phyloP scores from a whole-genome alignment of 129 eudicot species.

The Helianthus annuus region HanXRQr2.0-SUNRISE NC_035446.2:150229335-150229834 shows the following conservation, averaged over 20 bases:
- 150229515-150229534: constrained; percentile 67
- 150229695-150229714: constrained; percentile 79
- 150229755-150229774: constrained; percentile 87
- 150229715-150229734: constrained; percentile 94
- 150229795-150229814: not conserved
- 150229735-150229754: constrained; percentile 79
- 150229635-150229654: not conserved
- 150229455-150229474: constrained; percentile 72
- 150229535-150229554: not conserved
- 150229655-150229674: constrained; percentile 11
- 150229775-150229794: not conserved
- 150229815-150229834: not conserved
- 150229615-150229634: not conserved
- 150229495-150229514: constrained; percentile 74
- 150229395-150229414: constrained; percentile 88
- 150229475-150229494: constrained; percentile 48
- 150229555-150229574: not conserved
- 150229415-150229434: constrained; percentile 62
- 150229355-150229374: not conserved
- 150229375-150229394: constrained; percentile 11
- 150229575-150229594: constrained; percentile 9
- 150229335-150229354: constrained; percentile 11
- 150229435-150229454: constrained; percentile 85
- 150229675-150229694: constrained; percentile 68
- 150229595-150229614: constrained; percentile 2